phyloP scores from a whole-genome alignment of 306 rosid genomes.

The Nissolia schottii region DNA sequence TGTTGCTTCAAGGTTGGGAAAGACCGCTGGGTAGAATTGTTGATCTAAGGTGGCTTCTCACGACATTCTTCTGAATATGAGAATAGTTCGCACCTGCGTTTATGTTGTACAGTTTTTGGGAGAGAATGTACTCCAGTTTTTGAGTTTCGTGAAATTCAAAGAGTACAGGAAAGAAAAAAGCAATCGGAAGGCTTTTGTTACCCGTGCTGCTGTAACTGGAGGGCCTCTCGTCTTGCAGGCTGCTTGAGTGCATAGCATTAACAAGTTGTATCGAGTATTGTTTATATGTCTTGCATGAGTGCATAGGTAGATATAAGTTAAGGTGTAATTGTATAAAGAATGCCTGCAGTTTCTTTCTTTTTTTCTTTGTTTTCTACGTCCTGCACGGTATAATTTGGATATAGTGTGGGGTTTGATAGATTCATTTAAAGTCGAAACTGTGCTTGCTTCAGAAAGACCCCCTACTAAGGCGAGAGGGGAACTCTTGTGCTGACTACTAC shows the following conservation, averaged over 20 bases:
- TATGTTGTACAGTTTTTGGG: conserved; percentile 16
- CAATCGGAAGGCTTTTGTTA: neutral
- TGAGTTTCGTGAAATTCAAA: neutral
- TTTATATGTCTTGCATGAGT: neutral
- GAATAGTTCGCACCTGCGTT: conserved; percentile 9
- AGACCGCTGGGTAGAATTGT: conserved; percentile 43
- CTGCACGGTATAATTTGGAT: neutral
- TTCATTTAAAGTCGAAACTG: no score
- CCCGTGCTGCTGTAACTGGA: neutral
- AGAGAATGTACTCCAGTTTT: neutral
- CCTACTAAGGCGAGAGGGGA: no score
- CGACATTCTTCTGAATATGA: neutral
- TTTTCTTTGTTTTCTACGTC: neutral
- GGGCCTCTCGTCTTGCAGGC: neutral
- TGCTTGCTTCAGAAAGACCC: no score
- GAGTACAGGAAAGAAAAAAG: no score
- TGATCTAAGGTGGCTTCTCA: conserved; percentile 20
- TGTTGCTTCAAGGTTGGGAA: conserved; percentile 53
- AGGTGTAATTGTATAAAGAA: neutral
- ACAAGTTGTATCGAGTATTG: neutral
- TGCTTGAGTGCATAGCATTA: neutral
- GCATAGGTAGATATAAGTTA: neutral
- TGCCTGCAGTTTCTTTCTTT: neutral
- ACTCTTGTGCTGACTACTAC: no score
- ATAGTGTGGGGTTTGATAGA: neutral